phyloP scores from a whole-genome alignment of 345 rosid genomes.

The Eucalyptus viminalis region DNA sequence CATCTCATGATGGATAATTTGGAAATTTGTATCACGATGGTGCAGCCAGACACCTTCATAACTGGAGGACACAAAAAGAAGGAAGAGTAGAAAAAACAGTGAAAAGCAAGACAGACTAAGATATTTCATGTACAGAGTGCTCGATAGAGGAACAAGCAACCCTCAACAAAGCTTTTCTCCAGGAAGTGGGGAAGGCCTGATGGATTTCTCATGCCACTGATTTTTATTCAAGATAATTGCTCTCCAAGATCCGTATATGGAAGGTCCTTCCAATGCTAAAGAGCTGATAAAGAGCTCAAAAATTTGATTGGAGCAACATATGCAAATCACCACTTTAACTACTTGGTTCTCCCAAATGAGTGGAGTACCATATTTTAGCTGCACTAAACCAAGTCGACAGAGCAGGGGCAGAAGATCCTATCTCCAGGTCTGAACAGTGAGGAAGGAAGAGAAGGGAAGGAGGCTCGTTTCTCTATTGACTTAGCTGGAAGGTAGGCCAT shows the following conservation, averaged over 20 bases:
- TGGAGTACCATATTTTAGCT: background rate
- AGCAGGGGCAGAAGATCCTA: background rate
- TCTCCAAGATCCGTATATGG: background rate
- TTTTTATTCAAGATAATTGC: background rate
- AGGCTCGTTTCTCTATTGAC: background rate
- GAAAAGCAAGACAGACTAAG: background rate
- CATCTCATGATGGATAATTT: background rate
- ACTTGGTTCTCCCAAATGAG: background rate
- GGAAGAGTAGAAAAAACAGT: background rate
- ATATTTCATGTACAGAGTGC: background rate
- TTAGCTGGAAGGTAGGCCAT: background rate
- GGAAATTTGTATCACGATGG: background rate
- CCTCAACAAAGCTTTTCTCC: background rate
- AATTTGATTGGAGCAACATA: background rate
- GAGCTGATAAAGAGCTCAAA: background rate
- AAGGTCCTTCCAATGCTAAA: background rate
- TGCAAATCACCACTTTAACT: background rate
- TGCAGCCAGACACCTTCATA: background rate
- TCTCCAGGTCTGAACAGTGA: background rate
- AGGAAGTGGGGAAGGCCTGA: background rate
- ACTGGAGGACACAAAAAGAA: background rate
- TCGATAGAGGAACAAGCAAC: background rate
- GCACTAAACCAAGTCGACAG: background rate
- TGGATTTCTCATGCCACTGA: background rate
- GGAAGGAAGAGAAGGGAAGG: background rate